Evolutionary conservation across 352 stramenopile genomes (phyloP), one percentile per base, ranked within the genome.

Genomic region (Globisporangium alternatum): DNA sequence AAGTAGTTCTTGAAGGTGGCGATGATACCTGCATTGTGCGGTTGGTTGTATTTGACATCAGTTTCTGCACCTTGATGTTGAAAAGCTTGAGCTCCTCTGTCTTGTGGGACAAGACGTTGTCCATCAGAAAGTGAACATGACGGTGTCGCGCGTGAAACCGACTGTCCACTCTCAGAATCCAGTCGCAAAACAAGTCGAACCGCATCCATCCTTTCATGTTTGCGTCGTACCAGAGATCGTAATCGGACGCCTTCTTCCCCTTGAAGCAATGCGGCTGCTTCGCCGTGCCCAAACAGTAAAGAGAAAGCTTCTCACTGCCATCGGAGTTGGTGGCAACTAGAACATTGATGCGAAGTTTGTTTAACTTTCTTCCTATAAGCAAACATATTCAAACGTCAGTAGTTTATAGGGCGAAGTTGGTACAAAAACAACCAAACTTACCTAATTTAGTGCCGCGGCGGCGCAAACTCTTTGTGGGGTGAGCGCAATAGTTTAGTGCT

Each of bases 31-130:
- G 55, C 55, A 9, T 60, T 37, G 5, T 51, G 10, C 22, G 55
- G 55, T 5, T 60, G 55, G 13, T 49, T n/a, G 21, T 60, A 30
- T 60, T 60, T 1, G 54, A 35, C 1, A 9, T 28, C 6, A 60
- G 7, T 13, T 60, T 60, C 9, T 60, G 37, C 5, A 31, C 54
- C 22, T 33, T 43, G 31, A 60, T 51, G 54, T 35, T 39, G 9
- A 33, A 31, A 5, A 60, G 21, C 13, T 47, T 19, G 2, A 60
- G n/a, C 3, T 31, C 22, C 5, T 60, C n/a, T 4, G 54, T 60
- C 6, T 60, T 45, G 54, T 60, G 35, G 2, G 31, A 60, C 13
- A n/a, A 59, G 1, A 47, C 53, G 53, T 48, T 59, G n/a, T 47
- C 35, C 53, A 47, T 60, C 0, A 60, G 7, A 6, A 60, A 31